phyloP scores from a whole-genome alignment of 495 filamentous ascomycete genomes.

The Darksidea phi region DNA sequence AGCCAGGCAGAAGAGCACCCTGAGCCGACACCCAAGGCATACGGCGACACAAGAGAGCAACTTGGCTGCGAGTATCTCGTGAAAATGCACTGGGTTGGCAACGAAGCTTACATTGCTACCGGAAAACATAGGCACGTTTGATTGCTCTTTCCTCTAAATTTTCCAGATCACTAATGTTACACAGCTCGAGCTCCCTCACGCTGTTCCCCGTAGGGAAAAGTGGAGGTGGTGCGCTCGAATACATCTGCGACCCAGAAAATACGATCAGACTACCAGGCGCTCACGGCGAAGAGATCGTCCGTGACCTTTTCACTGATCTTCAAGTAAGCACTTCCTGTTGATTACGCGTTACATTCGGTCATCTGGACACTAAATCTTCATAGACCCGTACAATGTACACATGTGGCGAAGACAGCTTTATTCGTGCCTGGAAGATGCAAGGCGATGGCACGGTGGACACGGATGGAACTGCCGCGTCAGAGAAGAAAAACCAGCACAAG shows the following conservation, averaged over 20 bases:
- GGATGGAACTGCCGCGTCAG: background rate
- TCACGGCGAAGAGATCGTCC: conserved; percentile 80
- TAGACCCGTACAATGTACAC: conserved; percentile 35
- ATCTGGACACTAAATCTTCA: conserved; percentile 1
- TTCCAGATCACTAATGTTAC: background rate
- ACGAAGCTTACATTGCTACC: conserved; percentile 58
- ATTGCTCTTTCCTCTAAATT: background rate
- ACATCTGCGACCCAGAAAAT: conserved; percentile 60
- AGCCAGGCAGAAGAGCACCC: conserved; percentile 55
- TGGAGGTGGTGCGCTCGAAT: conserved; percentile 50
- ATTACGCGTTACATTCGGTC: too few relatives aligned
- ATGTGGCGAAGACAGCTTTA: conserved; percentile 43
- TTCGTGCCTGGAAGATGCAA: conserved; percentile 39
- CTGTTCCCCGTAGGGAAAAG: conserved; percentile 38
- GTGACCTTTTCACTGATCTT: conserved; percentile 73
- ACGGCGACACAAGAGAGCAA: conserved; percentile 71
- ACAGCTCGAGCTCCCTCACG: conserved; percentile 39
- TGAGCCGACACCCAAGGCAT: conserved; percentile 54
- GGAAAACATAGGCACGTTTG: conserved; percentile 57
- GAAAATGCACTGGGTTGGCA: conserved; percentile 61
- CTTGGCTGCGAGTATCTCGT: conserved; percentile 81
- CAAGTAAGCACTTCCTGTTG: too few relatives aligned
- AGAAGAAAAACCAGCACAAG: conserved; percentile 6
- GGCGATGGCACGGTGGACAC: conserved; percentile 26
- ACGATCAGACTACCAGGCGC: conserved; percentile 67